Conservation (phyloP, 257 asterid species). For the Haberlea rhodopensis region DNA sequence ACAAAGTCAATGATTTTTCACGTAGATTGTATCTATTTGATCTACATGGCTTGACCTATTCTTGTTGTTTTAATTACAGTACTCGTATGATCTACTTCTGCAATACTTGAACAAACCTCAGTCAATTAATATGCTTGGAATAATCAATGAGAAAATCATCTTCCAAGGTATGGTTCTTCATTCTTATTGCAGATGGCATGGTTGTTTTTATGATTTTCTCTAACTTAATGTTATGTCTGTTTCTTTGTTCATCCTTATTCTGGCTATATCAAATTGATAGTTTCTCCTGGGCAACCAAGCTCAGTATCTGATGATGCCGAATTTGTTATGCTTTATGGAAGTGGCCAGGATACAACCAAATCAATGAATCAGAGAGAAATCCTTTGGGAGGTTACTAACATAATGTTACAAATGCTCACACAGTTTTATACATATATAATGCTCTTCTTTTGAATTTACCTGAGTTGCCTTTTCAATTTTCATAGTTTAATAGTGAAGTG, state of each 20-base stretch:
- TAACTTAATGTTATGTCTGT: conserved; percentile 3
- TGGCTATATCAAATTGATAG: conserved; percentile 41
- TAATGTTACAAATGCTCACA: conserved; percentile 1
- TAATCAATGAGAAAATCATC: conserved; percentile 91
- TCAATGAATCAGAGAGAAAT: conserved; percentile 85
- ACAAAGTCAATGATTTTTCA: too few relatives aligned
- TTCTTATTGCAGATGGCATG: too few relatives aligned
- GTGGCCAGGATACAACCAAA: conserved; percentile 80
- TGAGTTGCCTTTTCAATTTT: too few relatives aligned
- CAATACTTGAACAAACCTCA: conserved; percentile 87
- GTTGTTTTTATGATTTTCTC: conserved; percentile 2
- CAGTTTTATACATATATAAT: not conserved
- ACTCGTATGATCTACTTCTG: conserved; percentile 83
- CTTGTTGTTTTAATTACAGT: conserved; percentile 56
- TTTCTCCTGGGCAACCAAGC: conserved; percentile 88
- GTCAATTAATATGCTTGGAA: too few relatives aligned
- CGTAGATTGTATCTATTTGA: too few relatives aligned
- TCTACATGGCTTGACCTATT: conserved; percentile 17
- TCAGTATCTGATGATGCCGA: conserved; percentile 89
- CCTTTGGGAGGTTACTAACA: conserved; percentile 97
- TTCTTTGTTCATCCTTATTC: conserved; percentile 13
- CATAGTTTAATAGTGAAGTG: too few relatives aligned
- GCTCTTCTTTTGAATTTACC: conserved; percentile 6
- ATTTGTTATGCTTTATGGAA: conserved; percentile 68
- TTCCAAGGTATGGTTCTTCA: conserved; percentile 60